Base-by-base conservation (phyloP, 495 filamentous ascomycete species). In the Filosporella fistucella region DNA sequence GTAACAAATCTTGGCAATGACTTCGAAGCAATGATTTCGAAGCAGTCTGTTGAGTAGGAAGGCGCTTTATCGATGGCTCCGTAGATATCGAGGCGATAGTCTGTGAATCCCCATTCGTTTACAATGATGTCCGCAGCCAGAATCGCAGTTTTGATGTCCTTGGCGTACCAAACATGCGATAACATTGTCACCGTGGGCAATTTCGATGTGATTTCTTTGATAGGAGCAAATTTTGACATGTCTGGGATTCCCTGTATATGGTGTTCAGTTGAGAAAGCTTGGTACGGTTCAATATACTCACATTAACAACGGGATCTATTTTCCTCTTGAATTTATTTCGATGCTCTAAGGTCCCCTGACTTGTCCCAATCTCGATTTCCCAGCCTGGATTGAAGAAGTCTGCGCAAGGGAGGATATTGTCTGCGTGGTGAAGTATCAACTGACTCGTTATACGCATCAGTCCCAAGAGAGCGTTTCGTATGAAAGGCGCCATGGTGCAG, bases 381-480 rank as follows among this genome's bases (percentile, higher is more conserved):
- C 81, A 85, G 22, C 75, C 77, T 0, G 81, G 81, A 46, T 85
- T 85, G 63, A 83, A 85, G 64, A 80, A 79, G 46, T 80, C 74
- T 1, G 78, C 77, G 64, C 81, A 85, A 5, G 81, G 81, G 11
- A 81, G 66, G 14, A 84, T 70, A 35, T 80, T 77, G 60, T 85
- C 81, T 0, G 80, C 81, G 51, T 85, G 78, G 47, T 82, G 74
- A 18, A 81, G 55, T n/a, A 78, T 71, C 3, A 85, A 60, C 29
- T 74, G 70, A 9, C 74, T 81, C 8, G 78, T 81, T 25, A 85
- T 63, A 41, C 77, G 66, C 72, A 79, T 72, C 47, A 83, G 57
- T 5, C 71, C 71, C 12, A 83, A 68, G 0, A 83, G 64, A 0
- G 70, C 55, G 41, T 75, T 81, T 22, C 75, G 69, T 37, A 80